Evolutionary conservation across 768 basidiomycete genomes (phyloP).

Genomic region (Russula ochroleuca): DNA sequence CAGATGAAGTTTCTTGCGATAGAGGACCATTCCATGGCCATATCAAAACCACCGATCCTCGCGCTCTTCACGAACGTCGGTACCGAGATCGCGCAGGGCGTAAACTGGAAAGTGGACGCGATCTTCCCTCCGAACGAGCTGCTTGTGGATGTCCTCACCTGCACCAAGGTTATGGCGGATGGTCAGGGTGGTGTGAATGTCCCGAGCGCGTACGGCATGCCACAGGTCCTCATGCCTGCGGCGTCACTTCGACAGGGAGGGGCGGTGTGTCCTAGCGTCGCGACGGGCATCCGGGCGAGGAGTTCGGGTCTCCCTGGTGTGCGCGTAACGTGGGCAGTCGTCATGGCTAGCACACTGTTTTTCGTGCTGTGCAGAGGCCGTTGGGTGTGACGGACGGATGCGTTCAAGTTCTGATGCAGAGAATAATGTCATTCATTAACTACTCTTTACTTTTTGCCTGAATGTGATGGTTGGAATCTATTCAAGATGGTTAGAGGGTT

Average conservation of each 20-base stretch:
- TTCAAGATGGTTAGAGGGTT: no score
- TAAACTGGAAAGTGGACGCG: conserved; percentile 44
- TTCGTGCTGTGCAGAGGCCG: conserved; percentile 15
- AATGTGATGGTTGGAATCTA: neutral
- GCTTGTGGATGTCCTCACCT: conserved; percentile 53
- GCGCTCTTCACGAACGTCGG: conserved; percentile 55
- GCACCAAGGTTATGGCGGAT: conserved; percentile 38
- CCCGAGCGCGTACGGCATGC: conserved; percentile 42
- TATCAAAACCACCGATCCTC: conserved; percentile 55
- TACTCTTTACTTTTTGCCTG: neutral
- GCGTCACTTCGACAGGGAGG: conserved; percentile 31
- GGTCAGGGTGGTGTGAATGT: conserved; percentile 42
- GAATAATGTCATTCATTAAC: neutral
- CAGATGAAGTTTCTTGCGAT: conserved; percentile 47
- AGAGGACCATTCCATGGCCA: conserved; percentile 40
- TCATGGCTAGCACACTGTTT: conserved; percentile 17
- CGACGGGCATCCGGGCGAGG: conserved; percentile 24
- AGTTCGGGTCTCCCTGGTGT: conserved; percentile 12
- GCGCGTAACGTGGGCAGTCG: conserved; percentile 18
- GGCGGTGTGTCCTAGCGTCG: conserved; percentile 26
- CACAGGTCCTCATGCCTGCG: conserved; percentile 41
- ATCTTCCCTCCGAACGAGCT: conserved; percentile 40
- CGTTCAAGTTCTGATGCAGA: neutral
- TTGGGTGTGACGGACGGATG: conserved; percentile 8
- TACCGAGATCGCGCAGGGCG: conserved; percentile 31